Evolutionary conservation across 768 basidiomycete genomes (phyloP).

Genomic region (Naganishia vaughanmartiniae): DNA sequence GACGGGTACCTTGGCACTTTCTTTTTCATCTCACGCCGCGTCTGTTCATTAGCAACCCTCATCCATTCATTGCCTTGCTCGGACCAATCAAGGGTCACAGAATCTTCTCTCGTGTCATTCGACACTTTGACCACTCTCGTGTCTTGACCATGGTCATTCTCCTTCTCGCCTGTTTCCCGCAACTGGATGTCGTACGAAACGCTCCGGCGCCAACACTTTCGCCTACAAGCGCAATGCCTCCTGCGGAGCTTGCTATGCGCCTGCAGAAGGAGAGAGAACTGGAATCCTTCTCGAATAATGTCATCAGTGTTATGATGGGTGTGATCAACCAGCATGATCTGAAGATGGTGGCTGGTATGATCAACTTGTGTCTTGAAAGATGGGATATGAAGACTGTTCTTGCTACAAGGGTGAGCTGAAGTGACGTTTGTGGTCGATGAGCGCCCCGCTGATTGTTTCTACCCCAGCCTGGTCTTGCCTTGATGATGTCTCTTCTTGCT

Average conservation of each 20-base stretch:
- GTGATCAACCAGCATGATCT: conserved; percentile 76
- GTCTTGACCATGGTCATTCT: conserved; percentile 85
- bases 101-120: conserved; percentile 79
- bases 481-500: conserved; percentile 85
- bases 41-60: conserved; percentile 65
- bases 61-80: conserved; percentile 92
- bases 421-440: too few relatives aligned
- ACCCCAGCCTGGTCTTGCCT: conserved; percentile 78
- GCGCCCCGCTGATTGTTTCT: background rate
- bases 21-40: background rate
- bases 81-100: conserved; percentile 87
- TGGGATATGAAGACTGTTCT: conserved; percentile 71
- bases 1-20: background rate
- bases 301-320: conserved; percentile 80
- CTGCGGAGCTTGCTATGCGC: conserved; percentile 47
- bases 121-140: conserved; percentile 72
- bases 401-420: conserved; percentile 68
- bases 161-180: conserved; percentile 87
- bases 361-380: conserved; percentile 76
- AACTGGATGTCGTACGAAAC: conserved; percentile 82
- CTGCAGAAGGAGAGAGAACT: conserved; percentile 73
- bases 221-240: conserved; percentile 57
- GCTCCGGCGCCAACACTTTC: conserved; percentile 60
- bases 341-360: conserved; percentile 76
- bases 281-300: conserved; percentile 77